These are phyloP conservation scores for Aspergillus aculeatinus DNA, from an alignment of 2,329 filamentous ascomycete species.

Conservation along the genomic window DNA sequence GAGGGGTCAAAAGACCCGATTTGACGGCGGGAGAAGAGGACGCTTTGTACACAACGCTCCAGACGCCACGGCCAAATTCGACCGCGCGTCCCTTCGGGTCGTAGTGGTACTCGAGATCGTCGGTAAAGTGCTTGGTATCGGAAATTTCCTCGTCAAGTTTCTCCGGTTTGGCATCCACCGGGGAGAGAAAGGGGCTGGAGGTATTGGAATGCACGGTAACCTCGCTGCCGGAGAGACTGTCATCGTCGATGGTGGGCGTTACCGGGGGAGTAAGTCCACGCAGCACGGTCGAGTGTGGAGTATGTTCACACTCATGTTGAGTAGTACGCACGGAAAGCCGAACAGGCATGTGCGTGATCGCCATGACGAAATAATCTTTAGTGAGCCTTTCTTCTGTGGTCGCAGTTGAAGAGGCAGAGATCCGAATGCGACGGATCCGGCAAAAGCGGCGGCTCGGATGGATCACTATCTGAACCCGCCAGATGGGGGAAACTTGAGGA, in stretches of 20 bases:
- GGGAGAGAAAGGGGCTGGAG: slow-evolving; percentile 9
- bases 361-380: slow-evolving; percentile 9
- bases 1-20: slow-evolving; percentile 26
- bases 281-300: slow-evolving; percentile 14
- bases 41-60: slow-evolving; percentile 50
- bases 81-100: slow-evolving; percentile 30
- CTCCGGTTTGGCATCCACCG: slow-evolving; percentile 4
- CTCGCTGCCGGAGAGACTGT: slow-evolving; percentile 9
- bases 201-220: slow-evolving; percentile 5
- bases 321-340: slow-evolving; percentile 34
- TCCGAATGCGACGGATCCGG: neutral
- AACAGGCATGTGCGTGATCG: slow-evolving; percentile 20
- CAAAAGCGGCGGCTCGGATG: neutral
- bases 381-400: neutral
- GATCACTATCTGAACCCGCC: neutral
- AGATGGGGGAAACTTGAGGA: neutral
- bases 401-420: neutral
- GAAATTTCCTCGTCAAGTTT: slow-evolving; percentile 4
- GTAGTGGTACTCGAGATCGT: slow-evolving; percentile 34
- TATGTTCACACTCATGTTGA: slow-evolving; percentile 12
- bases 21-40: slow-evolving; percentile 21
- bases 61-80: slow-evolving; percentile 47
- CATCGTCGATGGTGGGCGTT: slow-evolving; percentile 31
- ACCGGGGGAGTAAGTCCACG: slow-evolving; percentile 36
- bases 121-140: slow-evolving; percentile 26